Evolutionary conservation across 345 rosid species (phyloP).

Genomic region (Syzygium aqueum): DNA sequence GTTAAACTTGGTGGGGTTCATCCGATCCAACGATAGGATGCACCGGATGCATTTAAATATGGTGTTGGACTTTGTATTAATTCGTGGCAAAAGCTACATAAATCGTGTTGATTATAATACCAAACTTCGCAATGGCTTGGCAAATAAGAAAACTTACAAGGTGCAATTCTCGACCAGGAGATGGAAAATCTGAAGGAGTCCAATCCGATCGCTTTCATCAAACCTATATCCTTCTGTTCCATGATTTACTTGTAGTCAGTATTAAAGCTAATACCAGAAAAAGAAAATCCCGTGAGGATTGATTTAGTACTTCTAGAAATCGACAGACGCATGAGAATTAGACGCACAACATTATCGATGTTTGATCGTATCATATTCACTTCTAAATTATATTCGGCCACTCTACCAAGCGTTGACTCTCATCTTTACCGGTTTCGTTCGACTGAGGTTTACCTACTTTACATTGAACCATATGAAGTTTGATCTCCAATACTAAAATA

Average conservation of each 20-base stretch:
- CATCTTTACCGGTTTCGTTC: neutral
- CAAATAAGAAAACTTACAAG: slow-evolving; percentile 17
- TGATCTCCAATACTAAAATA: neutral
- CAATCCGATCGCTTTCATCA: slow-evolving; percentile 24
- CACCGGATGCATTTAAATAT: neutral
- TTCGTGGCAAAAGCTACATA: neutral
- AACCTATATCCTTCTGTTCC: slow-evolving; percentile 29
- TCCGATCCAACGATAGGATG: rapidly evolving
- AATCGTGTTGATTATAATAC: neutral
- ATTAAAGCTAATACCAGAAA: neutral
- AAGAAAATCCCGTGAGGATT: neutral
- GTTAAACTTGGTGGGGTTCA: neutral
- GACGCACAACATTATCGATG: neutral
- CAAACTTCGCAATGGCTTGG: neutral
- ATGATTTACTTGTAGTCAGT: neutral
- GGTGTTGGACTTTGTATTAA: neutral
- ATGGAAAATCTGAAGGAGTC: slow-evolving; percentile 46
- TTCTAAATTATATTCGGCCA: neutral
- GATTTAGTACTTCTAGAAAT: neutral
- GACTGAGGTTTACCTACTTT: neutral
- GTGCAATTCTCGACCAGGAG: slow-evolving; percentile 47
- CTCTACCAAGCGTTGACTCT: neutral
- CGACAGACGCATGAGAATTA: neutral
- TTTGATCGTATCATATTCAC: neutral
- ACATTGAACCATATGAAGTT: neutral